Evolutionary conservation across 192 early-diverging fungal species (phyloP).

Genomic region (Coemansia sp.): DNA sequence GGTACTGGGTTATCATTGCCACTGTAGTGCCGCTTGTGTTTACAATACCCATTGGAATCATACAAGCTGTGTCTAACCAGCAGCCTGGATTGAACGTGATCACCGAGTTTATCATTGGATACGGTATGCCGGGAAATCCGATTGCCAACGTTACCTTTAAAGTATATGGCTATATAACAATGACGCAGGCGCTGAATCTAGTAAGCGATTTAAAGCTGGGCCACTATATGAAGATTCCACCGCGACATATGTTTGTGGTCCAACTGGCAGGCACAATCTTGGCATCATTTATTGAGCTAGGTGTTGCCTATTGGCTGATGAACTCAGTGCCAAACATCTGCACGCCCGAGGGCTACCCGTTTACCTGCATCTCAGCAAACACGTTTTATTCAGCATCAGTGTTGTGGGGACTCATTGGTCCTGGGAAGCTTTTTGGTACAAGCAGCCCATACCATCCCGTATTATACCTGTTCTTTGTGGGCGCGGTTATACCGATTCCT

Average conservation of each 20-base stretch:
- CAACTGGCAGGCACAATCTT: constrained; percentile 71
- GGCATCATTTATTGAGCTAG: constrained; percentile 67
- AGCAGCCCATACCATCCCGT: constrained; percentile 56
- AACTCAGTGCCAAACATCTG: constrained; percentile 59
- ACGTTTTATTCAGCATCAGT: constrained; percentile 71
- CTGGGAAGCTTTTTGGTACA: constrained; percentile 64
- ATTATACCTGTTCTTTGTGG: constrained; percentile 58
- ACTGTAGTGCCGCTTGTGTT: constrained; percentile 62
- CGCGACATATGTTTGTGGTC: constrained; percentile 74
- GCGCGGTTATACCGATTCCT: constrained; percentile 67
- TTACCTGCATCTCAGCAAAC: constrained; percentile 60
- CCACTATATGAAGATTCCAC: constrained; percentile 84
- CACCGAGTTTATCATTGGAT: constrained; percentile 82
- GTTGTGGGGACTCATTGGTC: constrained; percentile 78
- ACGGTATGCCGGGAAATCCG: constrained; percentile 73
- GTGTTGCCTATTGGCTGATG: constrained; percentile 69
- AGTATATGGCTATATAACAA: constrained; percentile 74
- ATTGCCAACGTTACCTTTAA: constrained; percentile 87
- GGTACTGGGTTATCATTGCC: constrained; percentile 72
- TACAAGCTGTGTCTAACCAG: constrained; percentile 74
- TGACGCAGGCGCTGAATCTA: constrained; percentile 76
- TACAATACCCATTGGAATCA: constrained; percentile 77
- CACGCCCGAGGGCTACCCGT: constrained; percentile 62
- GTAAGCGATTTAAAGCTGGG: constrained; percentile 69
- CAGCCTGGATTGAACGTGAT: constrained; percentile 79